Conservation (phyloP, 805 yeast genomes). For the Suhomyces prunicola region DNA sequence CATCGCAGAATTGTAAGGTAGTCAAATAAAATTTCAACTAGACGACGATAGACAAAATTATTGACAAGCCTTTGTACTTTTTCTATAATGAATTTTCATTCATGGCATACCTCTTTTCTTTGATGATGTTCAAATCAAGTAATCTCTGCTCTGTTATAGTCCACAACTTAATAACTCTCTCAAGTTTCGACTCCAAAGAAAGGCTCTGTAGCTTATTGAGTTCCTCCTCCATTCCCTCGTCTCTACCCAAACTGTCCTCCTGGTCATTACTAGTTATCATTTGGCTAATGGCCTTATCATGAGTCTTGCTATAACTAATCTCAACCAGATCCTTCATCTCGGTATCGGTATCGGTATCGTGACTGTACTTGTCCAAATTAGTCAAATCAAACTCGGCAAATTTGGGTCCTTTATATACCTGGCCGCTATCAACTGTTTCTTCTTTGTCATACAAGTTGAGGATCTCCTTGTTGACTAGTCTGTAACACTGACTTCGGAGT, state of each 20-base stretch:
- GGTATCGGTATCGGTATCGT: slow-evolving; percentile 6
- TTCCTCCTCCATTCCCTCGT: slow-evolving; percentile 21
- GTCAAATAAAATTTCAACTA: too few relatives aligned
- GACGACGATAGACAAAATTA: too few relatives aligned
- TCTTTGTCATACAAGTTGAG: slow-evolving; percentile 31
- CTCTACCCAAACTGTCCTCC: slow-evolving; percentile 12
- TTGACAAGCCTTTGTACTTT: too few relatives aligned
- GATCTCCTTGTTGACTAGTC: slow-evolving; percentile 66
- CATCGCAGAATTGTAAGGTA: too few relatives aligned
- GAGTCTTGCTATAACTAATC: neutral
- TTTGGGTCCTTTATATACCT: slow-evolving; percentile 19
- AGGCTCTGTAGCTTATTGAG: slow-evolving; percentile 18
- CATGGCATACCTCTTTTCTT: slow-evolving; percentile 22
- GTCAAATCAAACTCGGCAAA: slow-evolving; percentile 18
- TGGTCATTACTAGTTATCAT: slow-evolving; percentile 4
- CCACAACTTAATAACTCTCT: slow-evolving; percentile 59
- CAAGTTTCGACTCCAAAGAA: slow-evolving; percentile 41
- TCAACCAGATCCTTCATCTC: slow-evolving; percentile 7
- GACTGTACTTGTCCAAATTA: slow-evolving; percentile 5
- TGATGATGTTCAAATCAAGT: slow-evolving; percentile 29
- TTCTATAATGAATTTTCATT: slow-evolving; percentile 14
- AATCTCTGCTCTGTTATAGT: slow-evolving; percentile 59
- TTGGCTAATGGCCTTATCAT: neutral
- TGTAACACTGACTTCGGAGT: slow-evolving; percentile 62
- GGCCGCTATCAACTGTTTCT: slow-evolving; percentile 7